Conservation (phyloP, 1,284 basidiomycete genomes). For the Pascua sp. region DNA sequence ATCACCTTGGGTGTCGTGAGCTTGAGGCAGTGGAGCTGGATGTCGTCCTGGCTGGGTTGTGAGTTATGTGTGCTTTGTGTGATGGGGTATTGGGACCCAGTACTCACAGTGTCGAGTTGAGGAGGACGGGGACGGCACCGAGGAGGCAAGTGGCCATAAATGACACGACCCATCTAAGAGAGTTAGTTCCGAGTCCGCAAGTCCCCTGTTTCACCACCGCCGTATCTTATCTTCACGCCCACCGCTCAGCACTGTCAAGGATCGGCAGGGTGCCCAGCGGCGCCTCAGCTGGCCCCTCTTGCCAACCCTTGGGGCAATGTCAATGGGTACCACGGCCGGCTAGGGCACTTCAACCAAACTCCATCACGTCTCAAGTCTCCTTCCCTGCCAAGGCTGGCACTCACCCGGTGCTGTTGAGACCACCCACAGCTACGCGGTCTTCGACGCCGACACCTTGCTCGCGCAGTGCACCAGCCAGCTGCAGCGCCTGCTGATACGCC, state of each 20-base stretch:
- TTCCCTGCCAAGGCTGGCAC: slow-evolving; percentile 19
- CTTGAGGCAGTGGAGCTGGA: slow-evolving; percentile 28
- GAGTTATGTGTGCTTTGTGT: background rate
- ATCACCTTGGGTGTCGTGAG: slow-evolving; percentile 30
- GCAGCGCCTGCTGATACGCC: slow-evolving; percentile 19
- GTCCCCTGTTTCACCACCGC: too few species aligned
- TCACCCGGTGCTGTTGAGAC: slow-evolving; percentile 35
- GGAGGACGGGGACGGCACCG: slow-evolving; percentile 34
- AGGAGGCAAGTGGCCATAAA: slow-evolving; percentile 37
- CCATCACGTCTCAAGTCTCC: too few species aligned
- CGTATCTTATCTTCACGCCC: too few species aligned
- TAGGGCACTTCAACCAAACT: slow-evolving; percentile 14
- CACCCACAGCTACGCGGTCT: slow-evolving; percentile 34
- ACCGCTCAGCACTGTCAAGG: too few species aligned
- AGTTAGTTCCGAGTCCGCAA: background rate
- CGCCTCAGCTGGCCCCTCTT: too few species aligned
- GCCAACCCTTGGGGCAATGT: too few species aligned
- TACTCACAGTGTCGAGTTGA: slow-evolving; percentile 43
- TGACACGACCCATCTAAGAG: slow-evolving; percentile 23
- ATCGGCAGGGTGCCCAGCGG: too few species aligned
- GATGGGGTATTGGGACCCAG: background rate
- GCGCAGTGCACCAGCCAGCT: slow-evolving; percentile 32
- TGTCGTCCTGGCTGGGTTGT: slow-evolving; percentile 10
- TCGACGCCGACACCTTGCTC: slow-evolving; percentile 27
- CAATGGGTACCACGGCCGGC: too few species aligned